Evolutionary conservation across 768 basidiomycete genomes (phyloP).

Genomic region (Trametes cubensis): DNA sequence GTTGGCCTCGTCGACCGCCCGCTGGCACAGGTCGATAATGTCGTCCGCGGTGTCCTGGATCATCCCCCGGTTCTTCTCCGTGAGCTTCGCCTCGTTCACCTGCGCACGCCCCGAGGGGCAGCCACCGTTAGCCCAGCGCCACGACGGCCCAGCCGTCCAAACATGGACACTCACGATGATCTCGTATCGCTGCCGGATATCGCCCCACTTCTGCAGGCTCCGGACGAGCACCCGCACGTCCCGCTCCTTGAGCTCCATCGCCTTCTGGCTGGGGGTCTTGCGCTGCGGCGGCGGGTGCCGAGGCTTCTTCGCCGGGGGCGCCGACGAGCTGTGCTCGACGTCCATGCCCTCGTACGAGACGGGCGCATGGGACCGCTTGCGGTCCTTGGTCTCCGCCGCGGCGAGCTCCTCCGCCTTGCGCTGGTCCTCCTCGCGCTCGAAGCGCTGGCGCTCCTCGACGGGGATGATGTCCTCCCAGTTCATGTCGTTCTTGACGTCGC

Average conservation of each 20-base stretch:
- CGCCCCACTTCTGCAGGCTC: constrained; percentile 97
- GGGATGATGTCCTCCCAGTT: constrained; percentile 99
- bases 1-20: constrained; percentile 84
- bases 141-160: constrained; percentile 6
- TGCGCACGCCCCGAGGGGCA: constrained; percentile 34
- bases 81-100: constrained; percentile 88
- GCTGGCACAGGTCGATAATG: constrained; percentile 82
- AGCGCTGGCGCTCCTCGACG: constrained; percentile 81
- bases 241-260: constrained; percentile 96
- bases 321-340: constrained; percentile 68
- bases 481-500: constrained; percentile 98
- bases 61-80: constrained; percentile 92
- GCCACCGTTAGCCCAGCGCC: constrained; percentile 2
- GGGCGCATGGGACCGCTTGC: constrained; percentile 84
- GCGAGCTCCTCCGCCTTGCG: constrained; percentile 71
- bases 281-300: constrained; percentile 72
- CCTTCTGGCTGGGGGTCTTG: constrained; percentile 91
- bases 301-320: constrained; percentile 72
- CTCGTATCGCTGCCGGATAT: constrained; percentile 93
- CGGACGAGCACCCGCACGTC: constrained; percentile 95
- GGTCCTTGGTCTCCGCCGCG: constrained; percentile 66
- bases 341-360: constrained; percentile 96
- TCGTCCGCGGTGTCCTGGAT: constrained; percentile 91
- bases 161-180: constrained; percentile 71
- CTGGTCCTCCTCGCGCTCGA: constrained; percentile 80